Evolutionary conservation across 192 early-diverging fungal species (phyloP), one percentile per base, ranked within the genome.

Genomic region (Backusella tarrabulga): DNA sequence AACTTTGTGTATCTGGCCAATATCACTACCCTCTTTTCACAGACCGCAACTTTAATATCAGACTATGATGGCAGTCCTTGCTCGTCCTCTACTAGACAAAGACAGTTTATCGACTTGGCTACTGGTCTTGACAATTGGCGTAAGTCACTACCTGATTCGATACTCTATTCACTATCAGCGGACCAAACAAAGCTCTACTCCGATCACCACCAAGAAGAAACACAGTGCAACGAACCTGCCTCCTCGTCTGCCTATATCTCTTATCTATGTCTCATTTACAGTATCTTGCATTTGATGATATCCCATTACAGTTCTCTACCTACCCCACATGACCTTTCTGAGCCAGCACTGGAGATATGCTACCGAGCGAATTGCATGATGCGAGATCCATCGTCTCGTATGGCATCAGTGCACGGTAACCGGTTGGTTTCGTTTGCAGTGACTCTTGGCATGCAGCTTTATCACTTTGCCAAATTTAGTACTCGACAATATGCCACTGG

Each of bases 241-340:
- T 46, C 29, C 44, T 29, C 12, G 34, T 41, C 71, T 7, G 17
- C 71, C 11, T 44, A 34, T 50, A 34, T 72, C 11, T 23, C 21
- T 50, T 72, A 72, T 72, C 40, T 50, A 17, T 50, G 71, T 34
- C 42, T 72, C n/a, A 72, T 72, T 32, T 40, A 72, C 17, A 29
- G 26, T 19, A 44, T 72, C 11, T 21, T 50, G 5, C 40, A 72
- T 46, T 29, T 72, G 14, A 17, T 72, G 12, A 72, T 72, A 19
- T 32, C 71, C 19, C 23, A 63, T 29, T 63, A 63, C 12, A 63
- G 56, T 63, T 63, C 56, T 26, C 11, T 63, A 26, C 56, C 56
- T 63, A 63, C 23, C 26, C 21, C 42, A 72, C 41, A 44, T 41
- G n/a, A 46, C 32, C 26, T 44, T 23, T 23, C 41, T 44, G 41